Evolutionary conservation across 2,329 filamentous ascomycete species (phyloP).

Genomic region (Cladosporium halotolerans): DNA sequence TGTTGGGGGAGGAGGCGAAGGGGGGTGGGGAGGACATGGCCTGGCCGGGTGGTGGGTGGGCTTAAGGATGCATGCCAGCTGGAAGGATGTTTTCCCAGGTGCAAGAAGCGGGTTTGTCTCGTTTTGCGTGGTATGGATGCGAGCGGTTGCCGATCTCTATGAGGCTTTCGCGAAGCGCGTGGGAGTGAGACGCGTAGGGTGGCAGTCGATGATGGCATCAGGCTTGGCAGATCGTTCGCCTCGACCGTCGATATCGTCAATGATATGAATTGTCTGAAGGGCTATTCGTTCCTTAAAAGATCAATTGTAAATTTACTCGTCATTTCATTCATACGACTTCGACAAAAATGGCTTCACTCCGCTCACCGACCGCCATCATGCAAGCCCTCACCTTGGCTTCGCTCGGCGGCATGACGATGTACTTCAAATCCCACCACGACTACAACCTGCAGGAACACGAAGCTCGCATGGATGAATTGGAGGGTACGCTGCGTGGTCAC

Average conservation of each 20-base stretch:
- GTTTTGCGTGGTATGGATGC: no score
- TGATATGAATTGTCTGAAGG: no score
- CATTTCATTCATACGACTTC: background rate
- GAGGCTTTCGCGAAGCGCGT: no score
- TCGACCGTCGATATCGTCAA: no score
- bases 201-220: background rate
- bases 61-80: conserved; percentile 1
- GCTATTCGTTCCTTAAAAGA: no score
- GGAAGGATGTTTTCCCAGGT: no score
- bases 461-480: conserved; percentile 43
- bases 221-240: no score
- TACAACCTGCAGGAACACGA: conserved; percentile 44
- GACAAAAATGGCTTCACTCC: conserved; percentile 4
- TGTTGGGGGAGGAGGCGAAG: conserved; percentile 25
- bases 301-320: background rate
- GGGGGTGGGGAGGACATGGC: conserved; percentile 14
- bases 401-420: conserved; percentile 16
- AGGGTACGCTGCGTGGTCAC: conserved; percentile 43
- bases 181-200: background rate
- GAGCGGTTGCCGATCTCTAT: no score
- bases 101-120: no score
- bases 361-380: conserved; percentile 16
- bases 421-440: conserved; percentile 31
- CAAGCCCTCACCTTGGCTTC: conserved; percentile 15
- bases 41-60: background rate